Percentiles rank a stretch among this genome's conserved stretches.
phyloP scores from a whole-genome alignment of 2,329 filamentous ascomycete genomes.

The Phaeomoniella chlamydospora region DNA sequence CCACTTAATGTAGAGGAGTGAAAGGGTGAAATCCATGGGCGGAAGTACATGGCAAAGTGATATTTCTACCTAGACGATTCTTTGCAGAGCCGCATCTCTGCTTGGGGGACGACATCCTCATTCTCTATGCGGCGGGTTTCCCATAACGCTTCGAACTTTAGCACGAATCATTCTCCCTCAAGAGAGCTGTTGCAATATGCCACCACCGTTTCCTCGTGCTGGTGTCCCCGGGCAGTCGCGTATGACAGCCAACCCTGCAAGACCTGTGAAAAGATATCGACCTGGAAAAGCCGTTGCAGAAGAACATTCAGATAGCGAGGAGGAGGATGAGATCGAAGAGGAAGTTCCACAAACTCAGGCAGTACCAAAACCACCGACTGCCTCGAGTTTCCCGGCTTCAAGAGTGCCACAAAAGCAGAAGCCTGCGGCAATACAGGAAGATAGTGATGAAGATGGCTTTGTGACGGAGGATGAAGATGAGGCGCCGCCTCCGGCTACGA shows the following conservation, averaged over 20 bases:
- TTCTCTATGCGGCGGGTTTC: too few species aligned
- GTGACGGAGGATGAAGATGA: slow-evolving; percentile 40
- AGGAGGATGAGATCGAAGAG: slow-evolving; percentile 36
- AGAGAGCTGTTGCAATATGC: slow-evolving; percentile 15
- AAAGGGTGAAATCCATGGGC: not conserved
- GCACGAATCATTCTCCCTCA: too few species aligned
- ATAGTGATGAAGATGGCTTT: slow-evolving; percentile 42
- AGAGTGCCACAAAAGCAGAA: slow-evolving; percentile 18
- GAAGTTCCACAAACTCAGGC: slow-evolving; percentile 33
- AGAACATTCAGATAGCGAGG: slow-evolving; percentile 31
- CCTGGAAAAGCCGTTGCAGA: slow-evolving; percentile 59
- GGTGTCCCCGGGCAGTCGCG: slow-evolving; percentile 29
- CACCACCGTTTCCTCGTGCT: slow-evolving; percentile 22
- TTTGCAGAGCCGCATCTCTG: too few species aligned
- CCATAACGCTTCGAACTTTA: too few species aligned
- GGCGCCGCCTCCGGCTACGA: slow-evolving; percentile 4
- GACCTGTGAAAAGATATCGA: slow-evolving; percentile 60
- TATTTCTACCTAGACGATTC: too few species aligned
- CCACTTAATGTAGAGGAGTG: not conserved
- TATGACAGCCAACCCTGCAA: slow-evolving; percentile 84
- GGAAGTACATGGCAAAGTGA: too few species aligned
- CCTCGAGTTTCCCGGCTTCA: slow-evolving; percentile 20
- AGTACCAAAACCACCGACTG: slow-evolving; percentile 20
- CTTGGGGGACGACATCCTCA: too few species aligned
- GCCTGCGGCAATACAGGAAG: slow-evolving; percentile 21